Base-by-base conservation (phyloP, 495 filamentous ascomycete genomes). In the Aspergillus conjunctus region DNA sequence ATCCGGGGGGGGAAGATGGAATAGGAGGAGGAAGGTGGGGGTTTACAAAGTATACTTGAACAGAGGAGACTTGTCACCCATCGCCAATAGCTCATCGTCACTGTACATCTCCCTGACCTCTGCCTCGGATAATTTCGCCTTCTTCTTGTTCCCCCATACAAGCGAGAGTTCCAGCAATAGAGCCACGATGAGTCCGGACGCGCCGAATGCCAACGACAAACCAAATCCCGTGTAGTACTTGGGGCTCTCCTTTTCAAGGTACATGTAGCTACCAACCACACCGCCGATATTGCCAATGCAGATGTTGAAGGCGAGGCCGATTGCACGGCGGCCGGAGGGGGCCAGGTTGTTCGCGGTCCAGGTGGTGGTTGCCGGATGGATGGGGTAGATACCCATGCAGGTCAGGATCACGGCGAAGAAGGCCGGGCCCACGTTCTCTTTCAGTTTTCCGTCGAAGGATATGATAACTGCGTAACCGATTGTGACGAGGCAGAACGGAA, bases 21-120 rank as follows among this genome's bases (percentile, higher is more conserved):
- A 41, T 41, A 41, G 37, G 37, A 14, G 11, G 37, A n/a, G 11
- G 11, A 41, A n/a, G 37, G 12, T 11, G 15, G 2, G 37, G 11
- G 6, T 11, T 58, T 44, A 65, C 8, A 73, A 54, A 0, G 66
- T 71, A 58, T 78, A 77, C 64, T 66, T 74, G 62, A 78, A 79
- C 15, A 76, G 56, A 7, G 77, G 76, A 12, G 68, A 72, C 62
- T 70, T 71, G 64, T 80, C 76, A 0, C 78, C 79, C 74, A 80
- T 69, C 14, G 73, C 69, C 34, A 77, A 60, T 51, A 79, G 51
- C 57, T 77, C 61, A 14, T 73, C 73, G 41, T 77, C 70, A 0
- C 51, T 68, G 43, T 73, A 78, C 46, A 54, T 69, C 51, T 60
- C 68, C 43, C 66, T 59, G 31, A 73, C 65, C 54, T 74, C 75